Base-by-base conservation (phyloP, 2,329 filamentous ascomycete genomes). In the Fusarium tanahbumbuense region DNA sequence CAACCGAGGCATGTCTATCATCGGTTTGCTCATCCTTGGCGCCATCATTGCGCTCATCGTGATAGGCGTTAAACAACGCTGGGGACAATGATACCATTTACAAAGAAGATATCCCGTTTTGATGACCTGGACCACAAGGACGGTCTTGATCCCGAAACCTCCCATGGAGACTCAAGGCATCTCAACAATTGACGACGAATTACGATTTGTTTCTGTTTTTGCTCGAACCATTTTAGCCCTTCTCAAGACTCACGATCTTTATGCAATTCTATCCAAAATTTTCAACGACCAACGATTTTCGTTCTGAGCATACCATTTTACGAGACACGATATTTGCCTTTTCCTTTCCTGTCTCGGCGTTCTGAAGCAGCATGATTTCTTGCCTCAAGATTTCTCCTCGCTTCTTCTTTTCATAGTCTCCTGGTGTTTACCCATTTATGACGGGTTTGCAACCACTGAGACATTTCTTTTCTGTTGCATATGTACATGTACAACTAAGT, bases 1-100 rank as follows among this genome's bases (percentile, higher is more conserved):
- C 46, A 89, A 89, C 73, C 83, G 87, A 56, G 81, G 82, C 69
- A 89, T 89, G 87, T 84, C 86, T 27, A 71, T 88, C 47, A 76
- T 88, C 25, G 87, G 87, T 6, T 75, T 88, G 7, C 76, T 89
- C 48, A 82, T 89, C 32, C 78, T 89, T 22, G 86, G 83, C 34
- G 83, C 86, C 28, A 78, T 87, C 28, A 76, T 84, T 32, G 83
- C 85, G 13, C 81, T 89, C 49, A 81, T 83, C 20, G 81, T 88
- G 23, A 77, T 88, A 18, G 86, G 86, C 47, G 78, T 85, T n/a
- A 80, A 79, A 54, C 80, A 88, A 66, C 81, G 81, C 60, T 88
- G 86, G 86, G 80, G 73, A 41, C 58, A 61, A 50, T 75, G 44
- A 73, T 60, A 52, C 44, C 55, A 50, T 64, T 45, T 56, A 34